A percentile compares a stretch with the other conserved stretches of the same genome.
Evolutionary conservation across 2,329 filamentous ascomycete species (phyloP).

Genomic region (Lecanicillium sp.): DNA sequence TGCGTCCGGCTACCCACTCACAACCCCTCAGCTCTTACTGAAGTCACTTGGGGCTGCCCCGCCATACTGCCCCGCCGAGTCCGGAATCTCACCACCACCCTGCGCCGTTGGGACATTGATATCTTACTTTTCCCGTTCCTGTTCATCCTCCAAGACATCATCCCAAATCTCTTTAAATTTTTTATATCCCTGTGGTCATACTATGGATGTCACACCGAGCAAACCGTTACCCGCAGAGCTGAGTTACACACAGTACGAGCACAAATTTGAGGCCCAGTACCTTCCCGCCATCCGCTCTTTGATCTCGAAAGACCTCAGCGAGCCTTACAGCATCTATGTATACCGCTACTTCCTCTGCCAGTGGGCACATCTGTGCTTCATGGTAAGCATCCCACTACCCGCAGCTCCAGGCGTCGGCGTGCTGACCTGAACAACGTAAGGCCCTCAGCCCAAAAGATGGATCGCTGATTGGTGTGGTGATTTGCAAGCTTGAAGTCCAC

Average conservation of each 20-base stretch:
- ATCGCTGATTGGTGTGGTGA: slow-evolving; percentile 78
- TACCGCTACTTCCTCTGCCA: slow-evolving; percentile 97
- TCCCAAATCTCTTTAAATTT: background rate
- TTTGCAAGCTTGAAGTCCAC: slow-evolving; percentile 91
- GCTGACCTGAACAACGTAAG: slow-evolving; percentile 29
- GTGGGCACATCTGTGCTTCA: slow-evolving; percentile 96
- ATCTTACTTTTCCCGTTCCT: too few relatives aligned
- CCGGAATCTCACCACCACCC: slow-evolving; percentile 6
- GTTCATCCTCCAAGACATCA: background rate
- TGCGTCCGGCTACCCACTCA: background rate
- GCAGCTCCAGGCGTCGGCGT: slow-evolving; percentile 10
- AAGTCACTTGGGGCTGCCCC: slow-evolving; percentile 1
- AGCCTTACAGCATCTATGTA: slow-evolving; percentile 98
- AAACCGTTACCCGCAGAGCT: slow-evolving; percentile 41
- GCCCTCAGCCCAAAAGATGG: slow-evolving; percentile 53
- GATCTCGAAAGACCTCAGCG: slow-evolving; percentile 93
- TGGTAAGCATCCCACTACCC: slow-evolving; percentile 49
- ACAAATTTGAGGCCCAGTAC: slow-evolving; percentile 55
- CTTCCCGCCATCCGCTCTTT: slow-evolving; percentile 83
- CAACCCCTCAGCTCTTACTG: background rate
- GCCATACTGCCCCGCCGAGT: slow-evolving; percentile 5
- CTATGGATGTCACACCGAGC: slow-evolving; percentile 28
- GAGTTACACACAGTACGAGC: slow-evolving; percentile 56
- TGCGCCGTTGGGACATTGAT: background rate
- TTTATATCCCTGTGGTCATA: background rate